Conservation (phyloP, 768 basidiomycete species). For the Naganishia vaughanmartiniae region DNA sequence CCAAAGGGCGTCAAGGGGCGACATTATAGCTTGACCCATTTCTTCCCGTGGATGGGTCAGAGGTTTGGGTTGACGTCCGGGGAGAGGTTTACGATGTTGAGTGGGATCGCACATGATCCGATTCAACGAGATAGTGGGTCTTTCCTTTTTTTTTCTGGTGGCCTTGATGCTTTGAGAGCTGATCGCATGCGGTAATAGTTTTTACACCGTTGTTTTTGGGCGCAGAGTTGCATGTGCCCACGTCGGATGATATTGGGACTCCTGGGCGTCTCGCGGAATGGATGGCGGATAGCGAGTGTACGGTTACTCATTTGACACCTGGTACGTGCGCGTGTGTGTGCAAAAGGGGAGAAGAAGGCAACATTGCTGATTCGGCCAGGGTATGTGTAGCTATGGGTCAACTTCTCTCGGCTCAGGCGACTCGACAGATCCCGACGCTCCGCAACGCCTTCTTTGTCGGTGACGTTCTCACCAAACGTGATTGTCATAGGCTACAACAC, state of each 20-base stretch:
- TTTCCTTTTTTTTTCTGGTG: background rate
- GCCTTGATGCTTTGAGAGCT: slow-evolving; percentile 16
- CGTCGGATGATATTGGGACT: slow-evolving; percentile 92
- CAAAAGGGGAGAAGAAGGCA: background rate
- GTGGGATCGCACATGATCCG: slow-evolving; percentile 97
- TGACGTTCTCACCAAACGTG: slow-evolving; percentile 97
- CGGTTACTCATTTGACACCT: slow-evolving; percentile 95
- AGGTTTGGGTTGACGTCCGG: slow-evolving; percentile 69
- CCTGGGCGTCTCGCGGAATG: slow-evolving; percentile 95
- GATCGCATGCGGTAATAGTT: slow-evolving; percentile 58
- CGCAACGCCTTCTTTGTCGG: slow-evolving; percentile 95
- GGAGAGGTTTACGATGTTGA: slow-evolving; percentile 95
- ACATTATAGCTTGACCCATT: slow-evolving; percentile 94
- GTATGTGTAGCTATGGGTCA: slow-evolving; percentile 63
- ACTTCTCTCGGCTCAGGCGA: slow-evolving; percentile 83
- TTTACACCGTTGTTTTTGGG: slow-evolving; percentile 98
- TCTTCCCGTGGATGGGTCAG: slow-evolving; percentile 99
- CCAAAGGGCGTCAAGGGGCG: slow-evolving; percentile 96
- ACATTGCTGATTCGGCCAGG: slow-evolving; percentile 60
- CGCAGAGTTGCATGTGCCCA: slow-evolving; percentile 90
- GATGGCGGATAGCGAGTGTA: slow-evolving; percentile 90
- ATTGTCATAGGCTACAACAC: slow-evolving; percentile 87
- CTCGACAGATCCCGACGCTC: slow-evolving; percentile 77
- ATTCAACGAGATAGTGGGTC: slow-evolving; percentile 95
- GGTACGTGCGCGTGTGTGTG: slow-evolving; percentile 37